phyloP scores from a whole-genome alignment of 1,284 basidiomycete genomes.

The Cerioporus squamosus region DNA sequence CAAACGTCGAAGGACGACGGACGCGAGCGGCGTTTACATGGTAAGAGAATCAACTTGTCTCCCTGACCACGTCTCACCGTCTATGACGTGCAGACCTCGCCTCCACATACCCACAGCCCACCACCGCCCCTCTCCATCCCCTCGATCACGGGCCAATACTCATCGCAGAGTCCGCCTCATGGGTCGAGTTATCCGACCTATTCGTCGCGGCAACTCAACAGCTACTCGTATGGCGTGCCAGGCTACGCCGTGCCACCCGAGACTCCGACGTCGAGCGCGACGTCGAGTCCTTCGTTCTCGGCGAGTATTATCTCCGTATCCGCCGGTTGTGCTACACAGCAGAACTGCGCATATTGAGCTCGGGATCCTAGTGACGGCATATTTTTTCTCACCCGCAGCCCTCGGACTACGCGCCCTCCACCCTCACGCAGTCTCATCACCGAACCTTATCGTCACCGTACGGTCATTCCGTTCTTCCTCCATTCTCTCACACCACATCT shows the following conservation, averaged over 20 bases:
- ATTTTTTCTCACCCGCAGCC: slow-evolving; percentile 55
- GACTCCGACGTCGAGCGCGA: slow-evolving; percentile 74
- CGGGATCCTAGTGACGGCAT: slow-evolving; percentile 52
- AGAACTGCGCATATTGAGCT: slow-evolving; percentile 37
- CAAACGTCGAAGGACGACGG: slow-evolving; percentile 55
- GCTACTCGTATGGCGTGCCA: slow-evolving; percentile 51
- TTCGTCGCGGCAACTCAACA: slow-evolving; percentile 23
- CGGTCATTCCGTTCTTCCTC: slow-evolving; percentile 27
- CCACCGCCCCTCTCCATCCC: slow-evolving; percentile 67
- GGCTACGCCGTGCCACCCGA: slow-evolving; percentile 61
- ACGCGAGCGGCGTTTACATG: slow-evolving; percentile 63
- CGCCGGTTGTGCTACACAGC: slow-evolving; percentile 32
- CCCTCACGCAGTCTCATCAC: slow-evolving; percentile 23
- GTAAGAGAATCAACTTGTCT: slow-evolving; percentile 37
- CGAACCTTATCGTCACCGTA: slow-evolving; percentile 27
- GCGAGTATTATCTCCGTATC: slow-evolving; percentile 64
- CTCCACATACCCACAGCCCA: slow-evolving; percentile 38
- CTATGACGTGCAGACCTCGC: neutral
- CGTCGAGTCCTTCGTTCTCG: slow-evolving; percentile 78
- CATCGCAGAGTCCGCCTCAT: slow-evolving; percentile 24
- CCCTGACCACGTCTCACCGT: neutral
- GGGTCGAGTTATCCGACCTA: slow-evolving; percentile 2
- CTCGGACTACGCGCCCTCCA: slow-evolving; percentile 47
- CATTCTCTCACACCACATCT: slow-evolving; percentile 34
- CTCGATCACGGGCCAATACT: slow-evolving; percentile 38